Conservation (phyloP, 2,329 filamentous ascomycete genomes). For the Nemania sp. region DNA sequence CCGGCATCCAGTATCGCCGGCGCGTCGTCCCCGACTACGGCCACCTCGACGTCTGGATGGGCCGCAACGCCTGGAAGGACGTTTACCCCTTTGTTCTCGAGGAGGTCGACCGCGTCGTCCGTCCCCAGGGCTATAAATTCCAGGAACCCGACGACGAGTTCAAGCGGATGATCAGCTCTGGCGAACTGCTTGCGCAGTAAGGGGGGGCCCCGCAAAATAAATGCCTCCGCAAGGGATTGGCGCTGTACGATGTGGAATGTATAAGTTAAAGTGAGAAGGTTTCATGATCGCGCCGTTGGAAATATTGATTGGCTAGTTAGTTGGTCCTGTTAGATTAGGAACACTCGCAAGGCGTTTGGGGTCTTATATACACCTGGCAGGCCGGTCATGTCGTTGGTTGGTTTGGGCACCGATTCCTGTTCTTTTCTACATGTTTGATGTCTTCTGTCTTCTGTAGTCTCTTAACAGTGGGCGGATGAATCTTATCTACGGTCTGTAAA, state of each 20-base stretch:
- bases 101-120: conserved; percentile 57
- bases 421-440: no score
- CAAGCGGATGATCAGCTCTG: conserved; percentile 45
- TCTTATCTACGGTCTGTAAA: no score
- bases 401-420: no score
- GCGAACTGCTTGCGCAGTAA: conserved; percentile 41
- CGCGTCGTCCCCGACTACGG: conserved; percentile 60
- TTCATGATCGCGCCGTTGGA: no score
- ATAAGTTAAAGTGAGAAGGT: no score
- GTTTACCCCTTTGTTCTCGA: conserved; percentile 60
- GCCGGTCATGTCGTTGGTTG: no score
- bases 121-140: conserved; percentile 48
- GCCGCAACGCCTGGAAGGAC: conserved; percentile 60
- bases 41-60: conserved; percentile 66
- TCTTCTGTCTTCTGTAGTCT: no score
- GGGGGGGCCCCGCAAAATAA: background rate
- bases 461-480: no score
- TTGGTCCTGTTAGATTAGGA: no score
- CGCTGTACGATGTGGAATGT: conserved; percentile 18
- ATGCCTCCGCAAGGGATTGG: background rate
- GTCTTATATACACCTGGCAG: background rate
- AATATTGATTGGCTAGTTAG: no score
- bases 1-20: conserved; percentile 52
- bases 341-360: no score
- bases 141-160: conserved; percentile 49